phyloP scores from a whole-genome alignment of 805 yeast species.

The Starmerella ratchasimensis region DNA sequence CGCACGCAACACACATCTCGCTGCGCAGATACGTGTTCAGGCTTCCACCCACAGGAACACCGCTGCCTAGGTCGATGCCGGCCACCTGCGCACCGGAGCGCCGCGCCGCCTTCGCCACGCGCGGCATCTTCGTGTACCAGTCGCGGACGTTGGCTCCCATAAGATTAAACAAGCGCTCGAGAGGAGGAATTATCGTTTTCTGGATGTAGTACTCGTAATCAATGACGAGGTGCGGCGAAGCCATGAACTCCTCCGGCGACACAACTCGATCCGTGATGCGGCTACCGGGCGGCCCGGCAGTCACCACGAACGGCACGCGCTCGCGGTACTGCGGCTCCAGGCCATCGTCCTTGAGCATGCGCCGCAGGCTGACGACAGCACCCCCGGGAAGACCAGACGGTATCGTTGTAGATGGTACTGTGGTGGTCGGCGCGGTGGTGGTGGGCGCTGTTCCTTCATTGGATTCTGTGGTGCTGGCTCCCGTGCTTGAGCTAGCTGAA shows the following conservation, averaged over 20 bases:
- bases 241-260: slow-evolving; percentile 61
- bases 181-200: slow-evolving; percentile 76
- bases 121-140: slow-evolving; percentile 67
- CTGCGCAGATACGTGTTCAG: slow-evolving; percentile 7
- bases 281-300: slow-evolving; percentile 41
- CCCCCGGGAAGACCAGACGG: slow-evolving; percentile 62
- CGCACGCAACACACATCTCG: slow-evolving; percentile 14
- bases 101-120: slow-evolving; percentile 1
- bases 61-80: too few relatives aligned
- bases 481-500: too few relatives aligned
- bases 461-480: too few relatives aligned
- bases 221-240: slow-evolving; percentile 32
- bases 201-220: slow-evolving; percentile 79
- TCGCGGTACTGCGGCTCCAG: slow-evolving; percentile 80
- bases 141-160: slow-evolving; percentile 64
- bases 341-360: slow-evolving; percentile 49
- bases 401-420: too few relatives aligned
- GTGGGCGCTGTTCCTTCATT: too few relatives aligned
- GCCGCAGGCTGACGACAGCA: slow-evolving; percentile 60
- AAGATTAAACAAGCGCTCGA: slow-evolving; percentile 68
- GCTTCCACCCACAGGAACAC: neutral
- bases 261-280: slow-evolving; percentile 64
- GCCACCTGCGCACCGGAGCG: slow-evolving; percentile 1
- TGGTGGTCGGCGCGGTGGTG: too few relatives aligned
- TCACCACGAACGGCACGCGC: slow-evolving; percentile 75